These are phyloP conservation scores for Epichloe uncinata DNA, from an alignment of 2,329 filamentous ascomycete genomes.

Conservation along the genomic window DNA sequence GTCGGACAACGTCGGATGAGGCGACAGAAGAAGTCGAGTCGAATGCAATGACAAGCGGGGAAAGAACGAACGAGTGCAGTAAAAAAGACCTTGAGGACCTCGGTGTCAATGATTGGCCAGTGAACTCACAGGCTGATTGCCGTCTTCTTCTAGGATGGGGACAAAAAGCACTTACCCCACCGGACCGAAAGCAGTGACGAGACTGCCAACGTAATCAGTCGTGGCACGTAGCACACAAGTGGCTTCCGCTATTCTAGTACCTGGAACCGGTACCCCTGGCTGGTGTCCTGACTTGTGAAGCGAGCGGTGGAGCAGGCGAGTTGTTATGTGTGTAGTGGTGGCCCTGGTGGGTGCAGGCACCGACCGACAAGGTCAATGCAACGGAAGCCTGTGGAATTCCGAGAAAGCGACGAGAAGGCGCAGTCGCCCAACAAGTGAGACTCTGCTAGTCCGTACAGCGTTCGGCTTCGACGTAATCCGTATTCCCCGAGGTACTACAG, in stretches of 20 bases:
- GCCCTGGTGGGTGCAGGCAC: neutral
- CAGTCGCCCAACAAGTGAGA: neutral
- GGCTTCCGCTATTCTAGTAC: neutral
- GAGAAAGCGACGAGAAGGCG: neutral
- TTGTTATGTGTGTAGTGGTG: no score
- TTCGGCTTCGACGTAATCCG: no score
- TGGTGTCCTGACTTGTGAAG: no score
- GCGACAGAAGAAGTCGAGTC: slow-evolving; percentile 6
- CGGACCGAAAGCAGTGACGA: neutral
- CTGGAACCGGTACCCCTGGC: no score
- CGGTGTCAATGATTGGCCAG: slow-evolving; percentile 7
- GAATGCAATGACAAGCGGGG: slow-evolving; percentile 2
- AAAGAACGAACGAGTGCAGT: slow-evolving; percentile 1
- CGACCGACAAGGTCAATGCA: neutral
- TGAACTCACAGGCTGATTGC: neutral
- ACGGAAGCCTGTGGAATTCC: neutral
- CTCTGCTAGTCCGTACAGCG: no score
- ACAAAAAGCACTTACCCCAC: slow-evolving; percentile 2
- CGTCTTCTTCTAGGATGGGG: neutral
- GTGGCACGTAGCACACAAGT: slow-evolving; percentile 1
- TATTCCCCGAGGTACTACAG: no score
- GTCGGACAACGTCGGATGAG: slow-evolving; percentile 9
- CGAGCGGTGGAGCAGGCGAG: slow-evolving; percentile 7
- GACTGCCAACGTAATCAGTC: neutral
- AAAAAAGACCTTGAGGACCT: neutral